Evolutionary conservation across 2,329 filamentous ascomycete species (phyloP).

Genomic region (Diaporthe ilicicola): DNA sequence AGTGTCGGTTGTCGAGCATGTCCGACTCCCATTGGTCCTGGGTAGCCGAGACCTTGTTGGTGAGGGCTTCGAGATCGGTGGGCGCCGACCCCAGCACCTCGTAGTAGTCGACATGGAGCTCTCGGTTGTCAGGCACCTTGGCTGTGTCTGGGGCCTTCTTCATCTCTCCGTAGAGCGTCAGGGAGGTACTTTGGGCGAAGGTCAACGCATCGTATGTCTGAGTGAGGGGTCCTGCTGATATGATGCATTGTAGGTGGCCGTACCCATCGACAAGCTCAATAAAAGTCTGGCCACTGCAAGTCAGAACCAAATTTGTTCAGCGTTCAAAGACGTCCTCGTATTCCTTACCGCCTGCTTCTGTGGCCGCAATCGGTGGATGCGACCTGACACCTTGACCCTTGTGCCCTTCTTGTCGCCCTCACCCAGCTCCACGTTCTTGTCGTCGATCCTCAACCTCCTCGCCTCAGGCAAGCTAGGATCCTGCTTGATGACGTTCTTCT

Average conservation of each 20-base stretch:
- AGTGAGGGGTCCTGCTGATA: constrained; percentile 78
- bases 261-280: constrained; percentile 87
- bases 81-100: constrained; percentile 81
- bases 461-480: constrained; percentile 80
- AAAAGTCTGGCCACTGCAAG: constrained; percentile 56
- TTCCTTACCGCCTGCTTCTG: constrained; percentile 78
- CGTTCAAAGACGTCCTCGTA: too few species aligned
- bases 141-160: constrained; percentile 80
- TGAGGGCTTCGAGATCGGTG: constrained; percentile 89
- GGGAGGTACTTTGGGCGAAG: constrained; percentile 86
- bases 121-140: constrained; percentile 83
- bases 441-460: constrained; percentile 77
- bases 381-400: constrained; percentile 80
- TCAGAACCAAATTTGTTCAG: background rate
- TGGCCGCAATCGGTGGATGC: constrained; percentile 81
- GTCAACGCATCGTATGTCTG: constrained; percentile 93
- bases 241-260: constrained; percentile 83
- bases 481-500: constrained; percentile 76
- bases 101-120: constrained; percentile 92
- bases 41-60: constrained; percentile 73
- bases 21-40: constrained; percentile 62
- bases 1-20: constrained; percentile 75
- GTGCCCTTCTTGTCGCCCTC: constrained; percentile 69
- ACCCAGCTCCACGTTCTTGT: constrained; percentile 70
- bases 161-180: constrained; percentile 86